Conservation (phyloP, 73 alveolate species). For the Paramecium biaurelia region DNA sequence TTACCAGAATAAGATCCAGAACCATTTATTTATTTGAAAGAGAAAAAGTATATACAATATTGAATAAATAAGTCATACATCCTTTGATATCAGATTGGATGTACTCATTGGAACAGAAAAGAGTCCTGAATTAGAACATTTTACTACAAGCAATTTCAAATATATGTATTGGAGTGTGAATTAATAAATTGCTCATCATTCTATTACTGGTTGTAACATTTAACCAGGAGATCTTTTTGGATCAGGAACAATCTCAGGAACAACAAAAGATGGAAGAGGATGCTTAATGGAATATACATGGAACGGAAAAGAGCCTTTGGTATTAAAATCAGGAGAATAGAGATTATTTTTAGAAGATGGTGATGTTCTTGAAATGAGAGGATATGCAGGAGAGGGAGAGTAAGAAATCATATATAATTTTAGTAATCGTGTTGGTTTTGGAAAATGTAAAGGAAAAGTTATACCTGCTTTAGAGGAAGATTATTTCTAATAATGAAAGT, state of each 20-base stretch:
- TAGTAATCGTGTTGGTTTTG: slow-evolving; percentile 63
- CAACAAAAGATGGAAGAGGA: slow-evolving; percentile 79
- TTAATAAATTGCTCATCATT: slow-evolving; percentile 87
- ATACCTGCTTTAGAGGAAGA: slow-evolving; percentile 56
- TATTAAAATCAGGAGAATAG: slow-evolving; percentile 77
- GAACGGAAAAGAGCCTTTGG: slow-evolving; percentile 84
- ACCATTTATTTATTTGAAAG: slow-evolving; percentile 89
- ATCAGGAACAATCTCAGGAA: slow-evolving; percentile 91
- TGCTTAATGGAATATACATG: slow-evolving; percentile 83
- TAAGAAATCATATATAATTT: neutral
- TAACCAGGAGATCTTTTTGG: slow-evolving; percentile 89
- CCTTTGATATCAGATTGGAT: slow-evolving; percentile 84
- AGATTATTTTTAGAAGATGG: slow-evolving; percentile 86
- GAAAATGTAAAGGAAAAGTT: slow-evolving; percentile 55
- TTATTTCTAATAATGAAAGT: slow-evolving; percentile 13
- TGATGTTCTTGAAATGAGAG: slow-evolving; percentile 76
- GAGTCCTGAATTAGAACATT: slow-evolving; percentile 51
- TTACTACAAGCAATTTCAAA: slow-evolving; percentile 79
- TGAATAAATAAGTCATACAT: slow-evolving; percentile 47
- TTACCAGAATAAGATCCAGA: slow-evolving; percentile 88
- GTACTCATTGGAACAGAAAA: slow-evolving; percentile 67
- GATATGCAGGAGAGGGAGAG: slow-evolving; percentile 63
- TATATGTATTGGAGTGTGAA: slow-evolving; percentile 93
- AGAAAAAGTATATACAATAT: slow-evolving; percentile 60
- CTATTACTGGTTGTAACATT: slow-evolving; percentile 88